Conservation (phyloP, 169 alveolate species). For the Eimeria acervulina region DNA sequence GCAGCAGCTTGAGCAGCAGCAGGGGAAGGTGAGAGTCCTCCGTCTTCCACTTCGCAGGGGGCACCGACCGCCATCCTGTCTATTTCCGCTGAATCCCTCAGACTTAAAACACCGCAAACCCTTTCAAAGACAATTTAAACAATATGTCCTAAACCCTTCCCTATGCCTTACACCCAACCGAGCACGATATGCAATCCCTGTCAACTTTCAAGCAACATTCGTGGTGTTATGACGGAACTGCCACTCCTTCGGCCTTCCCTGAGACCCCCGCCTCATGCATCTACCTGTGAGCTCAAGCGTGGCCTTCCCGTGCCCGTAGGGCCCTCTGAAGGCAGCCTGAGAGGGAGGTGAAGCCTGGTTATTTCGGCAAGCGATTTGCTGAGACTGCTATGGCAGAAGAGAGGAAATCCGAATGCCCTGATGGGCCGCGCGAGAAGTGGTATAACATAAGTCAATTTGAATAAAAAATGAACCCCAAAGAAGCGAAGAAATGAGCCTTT, state of each 20-base stretch:
- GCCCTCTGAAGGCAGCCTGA: constrained; percentile 3
- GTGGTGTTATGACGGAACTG: background rate
- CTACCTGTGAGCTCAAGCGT: background rate
- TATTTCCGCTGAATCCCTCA: background rate
- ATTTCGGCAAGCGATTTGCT: background rate
- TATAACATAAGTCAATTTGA: background rate
- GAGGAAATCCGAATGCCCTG: constrained; percentile 23
- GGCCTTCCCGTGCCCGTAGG: background rate
- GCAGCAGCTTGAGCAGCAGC: constrained; percentile 5
- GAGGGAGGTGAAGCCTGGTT: background rate
- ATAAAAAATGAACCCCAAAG: background rate
- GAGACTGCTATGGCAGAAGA: background rate
- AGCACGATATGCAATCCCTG: background rate
- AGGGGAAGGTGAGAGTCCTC: constrained; percentile 59
- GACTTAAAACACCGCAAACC: background rate
- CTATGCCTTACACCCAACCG: background rate
- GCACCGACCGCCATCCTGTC: constrained; percentile 27
- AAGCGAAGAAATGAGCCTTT: background rate
- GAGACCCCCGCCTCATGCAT: background rate
- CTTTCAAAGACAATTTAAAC: background rate
- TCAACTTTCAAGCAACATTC: background rate
- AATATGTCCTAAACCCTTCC: background rate
- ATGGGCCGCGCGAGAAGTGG: background rate
- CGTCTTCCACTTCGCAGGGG: constrained; percentile 57
- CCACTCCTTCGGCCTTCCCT: constrained; percentile 20